Base-by-base conservation (phyloP, 1,284 basidiomycete genomes). In the Rhodotorula mucilaginosa region DNA sequence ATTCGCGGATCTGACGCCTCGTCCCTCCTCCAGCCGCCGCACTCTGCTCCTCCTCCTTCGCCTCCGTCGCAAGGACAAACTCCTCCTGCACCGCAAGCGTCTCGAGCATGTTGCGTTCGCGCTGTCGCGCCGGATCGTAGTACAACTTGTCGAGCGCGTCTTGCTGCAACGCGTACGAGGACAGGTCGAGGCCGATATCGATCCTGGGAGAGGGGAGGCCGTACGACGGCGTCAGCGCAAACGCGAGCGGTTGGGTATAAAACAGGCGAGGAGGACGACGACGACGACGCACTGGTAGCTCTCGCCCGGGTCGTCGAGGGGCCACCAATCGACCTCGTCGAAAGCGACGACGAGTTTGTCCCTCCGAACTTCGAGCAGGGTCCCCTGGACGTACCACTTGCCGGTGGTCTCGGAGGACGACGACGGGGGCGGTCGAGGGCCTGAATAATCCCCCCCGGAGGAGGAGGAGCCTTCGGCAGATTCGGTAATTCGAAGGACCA, bases 141-240 rank as follows among this genome's bases (percentile, higher is more conserved):
- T 71, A 74, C 19, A 75, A 58, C 58, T 71, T 73, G 47, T 68
- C 58, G 63, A 75, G 54, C 19, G 72, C 74, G 29, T 58, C 56
- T 2, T 54, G 19, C 52, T 75, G 74, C 5, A 75, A 47, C 2
- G 31, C 46, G 58, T 71, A 69, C 18, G 68, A 65, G 4, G 69
- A 44, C 39, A 61, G 57, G 51, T 75, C 74, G n/a, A 69, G 62
- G 21, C 74, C 74, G n/a, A 73, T 61, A 47, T 75, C 74, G 70
- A 75, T 71, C 29, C 74, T 75, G 64, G 8, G 19, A 1, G 19
- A 1, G 39, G 2, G 26, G 21, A 16, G 19, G 5, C 5, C 21
- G 19, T 21, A 26, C 1, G 0, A 12, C 6, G n/a, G 21, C 39
- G 31, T 2, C 19, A 48, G 19, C 2, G 3, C 5, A 31, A 23